These are phyloP conservation scores for Ulota crispa DNA, from an alignment of 225 moss, liverwort and hornwort genomes.

Conservation along the genomic window DNA sequence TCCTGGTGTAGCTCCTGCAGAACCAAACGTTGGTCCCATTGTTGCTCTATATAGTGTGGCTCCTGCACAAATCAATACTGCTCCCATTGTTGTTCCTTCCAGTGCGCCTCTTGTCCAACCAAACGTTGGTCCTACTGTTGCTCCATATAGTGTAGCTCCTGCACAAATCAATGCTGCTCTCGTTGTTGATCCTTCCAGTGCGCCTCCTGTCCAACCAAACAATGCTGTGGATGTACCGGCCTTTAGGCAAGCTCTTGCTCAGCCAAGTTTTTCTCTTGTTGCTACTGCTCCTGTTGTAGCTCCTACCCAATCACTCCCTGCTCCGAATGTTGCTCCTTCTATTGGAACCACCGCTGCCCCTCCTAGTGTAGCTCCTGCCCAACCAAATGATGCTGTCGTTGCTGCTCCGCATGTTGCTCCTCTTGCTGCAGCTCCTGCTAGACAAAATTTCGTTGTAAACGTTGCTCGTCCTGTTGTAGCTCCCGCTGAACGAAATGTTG, in stretches of 20 bases:
- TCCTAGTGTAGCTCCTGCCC: too few relatives aligned
- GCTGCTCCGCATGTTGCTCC: not conserved
- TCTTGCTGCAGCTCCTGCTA: not conserved
- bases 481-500: not conserved
- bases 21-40: not conserved
- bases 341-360: too few relatives aligned
- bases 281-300: too few relatives aligned
- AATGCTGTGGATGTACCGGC: not conserved
- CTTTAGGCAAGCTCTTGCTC: fast-evolving
- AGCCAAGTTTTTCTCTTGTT: too few relatives aligned
- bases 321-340: too few relatives aligned
- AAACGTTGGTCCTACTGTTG: not conserved
- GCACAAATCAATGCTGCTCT: too few relatives aligned
- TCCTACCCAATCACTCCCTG: too few relatives aligned
- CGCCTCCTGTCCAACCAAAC: not conserved
- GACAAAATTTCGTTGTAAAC: not conserved
- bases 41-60: not conserved
- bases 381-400: not conserved
- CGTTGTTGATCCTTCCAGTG: not conserved
- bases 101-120: not conserved
- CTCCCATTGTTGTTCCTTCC: not conserved
- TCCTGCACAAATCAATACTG: not conserved
- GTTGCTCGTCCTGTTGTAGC: not conserved
- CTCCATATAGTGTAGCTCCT: not conserved
- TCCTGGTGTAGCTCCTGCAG: not conserved